Conservation (phyloP, 1,284 basidiomycete genomes). For the Tilletia indica region DNA sequence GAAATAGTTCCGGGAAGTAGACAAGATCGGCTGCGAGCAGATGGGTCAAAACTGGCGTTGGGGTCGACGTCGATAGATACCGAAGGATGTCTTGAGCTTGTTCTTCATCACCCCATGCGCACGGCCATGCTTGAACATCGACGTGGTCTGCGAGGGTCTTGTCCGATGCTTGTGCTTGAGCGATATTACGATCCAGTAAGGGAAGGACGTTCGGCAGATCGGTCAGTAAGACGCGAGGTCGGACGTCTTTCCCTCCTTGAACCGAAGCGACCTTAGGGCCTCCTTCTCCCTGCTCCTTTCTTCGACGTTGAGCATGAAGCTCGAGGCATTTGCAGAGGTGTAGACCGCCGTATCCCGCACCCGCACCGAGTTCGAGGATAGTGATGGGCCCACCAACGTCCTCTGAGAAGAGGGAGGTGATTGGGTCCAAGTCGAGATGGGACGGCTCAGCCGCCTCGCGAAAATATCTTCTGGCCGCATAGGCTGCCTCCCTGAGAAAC, state of each 20-base stretch:
- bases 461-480: slow-evolving; percentile 41
- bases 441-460: slow-evolving; percentile 16
- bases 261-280: neutral
- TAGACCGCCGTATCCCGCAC: slow-evolving; percentile 48
- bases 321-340: slow-evolving; percentile 39
- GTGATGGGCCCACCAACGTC: slow-evolving; percentile 18
- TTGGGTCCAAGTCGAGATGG: slow-evolving; percentile 43
- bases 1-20: slow-evolving; percentile 52
- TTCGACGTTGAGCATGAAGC: neutral
- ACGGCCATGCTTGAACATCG: slow-evolving; percentile 27
- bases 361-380: slow-evolving; percentile 50
- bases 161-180: slow-evolving; percentile 20
- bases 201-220: slow-evolving; percentile 50
- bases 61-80: neutral
- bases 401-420: slow-evolving; percentile 35
- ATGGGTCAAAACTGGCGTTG: slow-evolving; percentile 29
- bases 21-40: slow-evolving; percentile 53
- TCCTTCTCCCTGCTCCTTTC: neutral
- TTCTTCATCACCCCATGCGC: slow-evolving; percentile 45
- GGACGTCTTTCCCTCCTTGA: neutral
- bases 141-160: neutral
- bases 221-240: slow-evolving; percentile 38
- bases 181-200: slow-evolving; percentile 45
- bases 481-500: slow-evolving; percentile 43
- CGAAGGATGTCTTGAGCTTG: slow-evolving; percentile 27